Percentiles rank a stretch among this genome's conserved stretches.
Evolutionary conservation across 306 rosid genomes (phyloP).

Genomic region (Trifolium pratense): DNA sequence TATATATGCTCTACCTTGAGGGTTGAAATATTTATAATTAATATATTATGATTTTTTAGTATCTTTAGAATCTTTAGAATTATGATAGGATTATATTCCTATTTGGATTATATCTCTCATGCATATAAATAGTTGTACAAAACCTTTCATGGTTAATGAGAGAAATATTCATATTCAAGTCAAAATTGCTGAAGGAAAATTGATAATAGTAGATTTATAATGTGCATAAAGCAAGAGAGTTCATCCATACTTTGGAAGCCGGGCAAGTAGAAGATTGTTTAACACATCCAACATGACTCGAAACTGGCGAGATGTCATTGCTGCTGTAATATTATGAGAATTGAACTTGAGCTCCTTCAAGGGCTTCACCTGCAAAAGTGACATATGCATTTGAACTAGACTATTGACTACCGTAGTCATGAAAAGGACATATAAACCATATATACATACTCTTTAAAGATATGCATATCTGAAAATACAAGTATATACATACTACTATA

Average conservation of each 20-base stretch:
- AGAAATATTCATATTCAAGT: too few relatives aligned
- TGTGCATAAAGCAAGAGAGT: conserved; percentile 29
- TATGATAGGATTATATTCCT: too few relatives aligned
- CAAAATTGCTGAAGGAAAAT: background rate
- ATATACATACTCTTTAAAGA: conserved; percentile 20
- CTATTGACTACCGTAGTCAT: conserved; percentile 15
- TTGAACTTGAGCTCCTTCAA: conserved; percentile 88
- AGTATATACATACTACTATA: background rate
- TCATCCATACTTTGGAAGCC: conserved; percentile 81
- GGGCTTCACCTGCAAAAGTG: conserved; percentile 84
- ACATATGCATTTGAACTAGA: conserved; percentile 31
- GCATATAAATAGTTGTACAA: too few relatives aligned
- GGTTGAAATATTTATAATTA: too few relatives aligned
- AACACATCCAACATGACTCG: conserved; percentile 92
- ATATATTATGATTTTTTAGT: too few relatives aligned
- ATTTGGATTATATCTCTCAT: too few relatives aligned
- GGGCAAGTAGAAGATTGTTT: conserved; percentile 90
- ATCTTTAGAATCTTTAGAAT: too few relatives aligned
- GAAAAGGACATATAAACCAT: conserved; percentile 10
- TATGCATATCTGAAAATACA: conserved; percentile 17
- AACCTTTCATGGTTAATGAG: too few relatives aligned
- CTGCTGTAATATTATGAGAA: conserved; percentile 82
- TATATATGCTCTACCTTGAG: too few relatives aligned
- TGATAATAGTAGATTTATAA: conserved; percentile 10
- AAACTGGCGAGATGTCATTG: conserved; percentile 99